Conservation (phyloP, 257 asterid species). For the Fraxinus excelsior region DNA sequence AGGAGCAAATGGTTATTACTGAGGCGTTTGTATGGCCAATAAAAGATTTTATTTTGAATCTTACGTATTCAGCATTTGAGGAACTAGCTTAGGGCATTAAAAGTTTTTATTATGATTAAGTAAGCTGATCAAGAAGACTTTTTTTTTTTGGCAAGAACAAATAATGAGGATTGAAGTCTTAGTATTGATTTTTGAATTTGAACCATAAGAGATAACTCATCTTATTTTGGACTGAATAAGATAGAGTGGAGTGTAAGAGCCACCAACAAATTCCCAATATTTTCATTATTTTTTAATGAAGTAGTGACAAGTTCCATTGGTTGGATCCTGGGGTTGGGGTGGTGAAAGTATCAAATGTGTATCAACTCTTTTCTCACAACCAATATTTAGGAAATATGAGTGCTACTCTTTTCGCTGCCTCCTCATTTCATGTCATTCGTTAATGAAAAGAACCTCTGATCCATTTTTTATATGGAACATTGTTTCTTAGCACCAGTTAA, state of each 20-base stretch:
- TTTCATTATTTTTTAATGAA: background rate
- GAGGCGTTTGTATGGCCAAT: background rate
- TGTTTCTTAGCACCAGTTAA: conserved; percentile 1
- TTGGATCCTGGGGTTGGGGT: background rate
- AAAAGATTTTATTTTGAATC: background rate
- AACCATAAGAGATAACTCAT: background rate
- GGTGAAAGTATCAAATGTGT: background rate
- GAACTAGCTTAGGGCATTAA: background rate
- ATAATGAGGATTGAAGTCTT: background rate
- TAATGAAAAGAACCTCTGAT: background rate
- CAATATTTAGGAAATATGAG: background rate
- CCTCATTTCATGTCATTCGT: background rate
- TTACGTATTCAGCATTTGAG: background rate
- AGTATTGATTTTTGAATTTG: background rate
- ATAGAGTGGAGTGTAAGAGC: background rate
- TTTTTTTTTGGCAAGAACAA: background rate
- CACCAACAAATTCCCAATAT: background rate
- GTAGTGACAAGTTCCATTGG: background rate
- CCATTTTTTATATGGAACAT: background rate
- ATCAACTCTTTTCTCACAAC: background rate
- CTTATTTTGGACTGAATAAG: background rate
- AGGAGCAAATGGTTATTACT: background rate
- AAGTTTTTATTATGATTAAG: background rate
- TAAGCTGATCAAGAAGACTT: background rate
- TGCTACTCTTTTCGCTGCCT: background rate